These are phyloP conservation scores for Rubia peregrina DNA, from an alignment of 305 asterid species.

Conservation along the genomic window DNA sequence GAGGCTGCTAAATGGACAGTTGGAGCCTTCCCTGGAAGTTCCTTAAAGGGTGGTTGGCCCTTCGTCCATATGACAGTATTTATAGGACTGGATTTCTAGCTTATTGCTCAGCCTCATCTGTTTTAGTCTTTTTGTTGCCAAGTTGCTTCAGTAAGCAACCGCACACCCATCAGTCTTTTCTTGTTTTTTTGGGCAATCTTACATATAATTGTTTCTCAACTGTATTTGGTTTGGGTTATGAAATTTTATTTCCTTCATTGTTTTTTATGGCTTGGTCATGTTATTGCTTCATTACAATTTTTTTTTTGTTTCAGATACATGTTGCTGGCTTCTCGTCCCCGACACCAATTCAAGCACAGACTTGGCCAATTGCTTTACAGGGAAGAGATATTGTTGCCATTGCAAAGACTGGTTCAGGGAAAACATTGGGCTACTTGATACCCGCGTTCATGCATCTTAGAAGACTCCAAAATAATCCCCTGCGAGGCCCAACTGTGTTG, in stretches of 20 bases:
- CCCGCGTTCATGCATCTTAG: slow-evolving; percentile 87
- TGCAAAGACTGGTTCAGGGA: slow-evolving; percentile 98
- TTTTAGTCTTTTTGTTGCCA: slow-evolving; percentile 79
- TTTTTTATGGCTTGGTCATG: slow-evolving; percentile 21
- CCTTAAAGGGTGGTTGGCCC: slow-evolving; percentile 73
- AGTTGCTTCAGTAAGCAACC: slow-evolving; percentile 99
- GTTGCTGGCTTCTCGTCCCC: slow-evolving; percentile 94
- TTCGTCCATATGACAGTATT: slow-evolving; percentile 65
- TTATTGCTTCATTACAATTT: slow-evolving; percentile 20
- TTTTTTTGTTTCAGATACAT: slow-evolving; percentile 49
- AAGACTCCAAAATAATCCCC: slow-evolving; percentile 55
- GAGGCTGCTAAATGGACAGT: slow-evolving; percentile 79
- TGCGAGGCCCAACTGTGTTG: slow-evolving; percentile 84
- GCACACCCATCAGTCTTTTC: slow-evolving; percentile 39
- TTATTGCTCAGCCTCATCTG: slow-evolving; percentile 72
- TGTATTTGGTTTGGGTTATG: slow-evolving; percentile 8
- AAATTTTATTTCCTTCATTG: slow-evolving; percentile 19
- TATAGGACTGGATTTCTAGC: slow-evolving; percentile 80
- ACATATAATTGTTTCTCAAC: background rate
- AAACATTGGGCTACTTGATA: slow-evolving; percentile 85
- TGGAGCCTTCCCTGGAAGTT: slow-evolving; percentile 85
- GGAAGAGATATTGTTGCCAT: slow-evolving; percentile 95
- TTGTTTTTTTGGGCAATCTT: slow-evolving; percentile 27
- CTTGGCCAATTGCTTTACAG: slow-evolving; percentile 94
- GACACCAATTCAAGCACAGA: slow-evolving; percentile 96